Evolutionary conservation across 768 basidiomycete genomes (phyloP), one percentile per base, ranked within the genome.

Genomic region (Kwoniella pini): DNA sequence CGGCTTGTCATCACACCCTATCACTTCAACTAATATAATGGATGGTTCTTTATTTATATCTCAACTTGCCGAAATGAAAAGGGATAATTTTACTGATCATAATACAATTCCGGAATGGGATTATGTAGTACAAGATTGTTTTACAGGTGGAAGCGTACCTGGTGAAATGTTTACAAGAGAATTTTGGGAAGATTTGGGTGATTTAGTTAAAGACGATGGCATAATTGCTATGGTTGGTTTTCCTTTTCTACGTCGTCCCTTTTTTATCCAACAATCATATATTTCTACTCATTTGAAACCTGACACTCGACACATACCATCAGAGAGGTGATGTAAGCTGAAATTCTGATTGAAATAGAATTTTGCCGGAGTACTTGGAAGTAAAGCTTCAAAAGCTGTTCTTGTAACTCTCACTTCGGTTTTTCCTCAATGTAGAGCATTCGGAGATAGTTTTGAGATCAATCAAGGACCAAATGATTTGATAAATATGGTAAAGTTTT

Each of bases 81-180:
- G 77, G 55, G 39, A 49, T 15, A 30, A 63, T 7, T 19, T 30
- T 13, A 28, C 31, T 27, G 40, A 39, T 12, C 40, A 24, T 54
- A 31, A 24, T 1, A 19, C 11, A 4, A 42, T 62, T 33, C 40
- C 53, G 55, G 70, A 11, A 66, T 91, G 85, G 71, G 88, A 74
- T 56, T 79, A 72, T 63, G 84, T 92, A 39, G 81, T 95, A 0
- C 95, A 97, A 67, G 94, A 95, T 69, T 90, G 90, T 71, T 97
- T 96, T 76, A 91, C 92, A 9, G 95, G 94, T 9, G 95, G 95
- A 2, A 86, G 85, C n/a, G 86, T 97, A 2, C 92, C 95, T 0
- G 81, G 86, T 36, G 87, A 91, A 70, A 80, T 97, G 52, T 97
- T 88, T 79, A 90, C 92, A 0, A 39, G 83, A 28, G 87, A 93